phyloP scores from a whole-genome alignment of 139 green algal species.

The Deuterostichococcus epilithicus region DNA sequence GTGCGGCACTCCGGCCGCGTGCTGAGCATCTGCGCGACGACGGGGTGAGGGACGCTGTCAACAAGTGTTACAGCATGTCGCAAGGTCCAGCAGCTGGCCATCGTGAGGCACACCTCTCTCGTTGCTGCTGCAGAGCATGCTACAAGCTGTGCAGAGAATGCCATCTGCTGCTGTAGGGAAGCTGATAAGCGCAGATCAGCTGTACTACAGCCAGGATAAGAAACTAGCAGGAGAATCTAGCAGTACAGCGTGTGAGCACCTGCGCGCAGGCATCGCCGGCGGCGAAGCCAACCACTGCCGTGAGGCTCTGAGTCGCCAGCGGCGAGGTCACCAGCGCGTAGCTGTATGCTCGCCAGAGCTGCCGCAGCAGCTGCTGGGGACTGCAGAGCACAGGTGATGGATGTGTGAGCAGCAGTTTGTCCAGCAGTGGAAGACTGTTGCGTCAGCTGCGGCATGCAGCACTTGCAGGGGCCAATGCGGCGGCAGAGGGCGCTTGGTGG shows the following conservation, averaged over 20 bases:
- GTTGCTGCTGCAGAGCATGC: too few relatives aligned
- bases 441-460: too few relatives aligned
- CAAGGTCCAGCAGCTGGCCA: too few relatives aligned
- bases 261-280: conserved; percentile 17
- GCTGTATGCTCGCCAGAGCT: neutral
- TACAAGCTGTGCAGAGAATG: conserved; percentile 7
- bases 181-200: too few relatives aligned
- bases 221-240: neutral
- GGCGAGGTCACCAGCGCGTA: neutral
- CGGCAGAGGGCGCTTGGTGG: too few relatives aligned
- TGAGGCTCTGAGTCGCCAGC: conserved; percentile 6
- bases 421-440: too few relatives aligned
- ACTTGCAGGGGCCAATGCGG: too few relatives aligned
- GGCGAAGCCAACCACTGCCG: conserved; percentile 10
- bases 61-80: too few relatives aligned
- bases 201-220: too few relatives aligned
- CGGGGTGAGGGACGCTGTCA: neutral
- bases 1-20: neutral
- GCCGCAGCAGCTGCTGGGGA: neutral
- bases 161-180: neutral
- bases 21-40: conserved; percentile 26
- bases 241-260: neutral
- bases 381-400: neutral
- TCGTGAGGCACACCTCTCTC: too few relatives aligned
- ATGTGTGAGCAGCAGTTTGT: too few relatives aligned